Base-by-base conservation (phyloP, 2,329 filamentous ascomycete genomes). In the Didymella keratinophila region DNA sequence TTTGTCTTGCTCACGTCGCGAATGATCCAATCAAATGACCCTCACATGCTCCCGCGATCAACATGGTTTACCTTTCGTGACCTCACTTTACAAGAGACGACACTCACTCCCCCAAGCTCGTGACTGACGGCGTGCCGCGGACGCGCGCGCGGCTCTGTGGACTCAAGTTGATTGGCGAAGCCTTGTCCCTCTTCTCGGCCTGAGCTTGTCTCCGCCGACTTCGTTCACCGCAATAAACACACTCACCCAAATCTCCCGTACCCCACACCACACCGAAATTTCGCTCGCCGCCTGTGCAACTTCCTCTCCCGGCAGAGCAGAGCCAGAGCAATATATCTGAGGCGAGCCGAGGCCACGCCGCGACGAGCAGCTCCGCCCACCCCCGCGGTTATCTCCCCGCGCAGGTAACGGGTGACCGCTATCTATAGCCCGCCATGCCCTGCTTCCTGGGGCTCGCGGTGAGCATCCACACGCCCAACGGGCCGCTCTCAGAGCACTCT, bases 391-490 rank as follows among this genome's bases (percentile, higher is more conserved):
- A 61, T 58, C 62, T 65, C 63, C 61, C 62, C 60, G 49, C 53
- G 56, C 41, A 56, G 53, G 48, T 39, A 42, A 53, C 48, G 37
- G 48, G 41, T 27, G 23, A 57, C 48, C 30, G 48, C 53, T 46
- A 50, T 50, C 48, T 36, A 39, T 50, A 45, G 52, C 49, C 52
- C 62, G 63, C 63, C 55, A 91, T 91, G 95, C 95, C 95, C 82
- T 98, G 93, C 87, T 99, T 98, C 83, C 96, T 98, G 84, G 95
- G 95, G 80, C 93, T 99, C 81, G 94, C 95, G 72, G 94, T 98
- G 77, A 96, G 92, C 85, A 96, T 98, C 78, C 95, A 99, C 81
- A 88, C 87, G 43, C 86, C 92, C 68, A 83, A 86, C 68, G 87
- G 87, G 43, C 93, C 95, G 66, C 87, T 99, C 66, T 84, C 93